These are phyloP conservation scores for Arctium minus DNA, from an alignment of 129 eudicot genomes.

Conservation along the genomic window DNA sequence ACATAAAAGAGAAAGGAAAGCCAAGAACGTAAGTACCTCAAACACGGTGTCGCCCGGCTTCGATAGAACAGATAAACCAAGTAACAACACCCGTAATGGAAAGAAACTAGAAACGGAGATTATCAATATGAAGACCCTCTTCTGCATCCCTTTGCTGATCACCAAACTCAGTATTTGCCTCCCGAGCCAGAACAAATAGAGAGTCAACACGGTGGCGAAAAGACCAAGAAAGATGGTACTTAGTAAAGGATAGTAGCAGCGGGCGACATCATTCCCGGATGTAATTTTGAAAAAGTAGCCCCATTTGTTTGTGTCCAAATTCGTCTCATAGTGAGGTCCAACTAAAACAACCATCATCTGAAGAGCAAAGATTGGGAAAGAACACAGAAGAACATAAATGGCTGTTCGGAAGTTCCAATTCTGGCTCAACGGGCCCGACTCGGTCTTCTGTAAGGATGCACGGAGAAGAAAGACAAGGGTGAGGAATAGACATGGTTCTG, in stretches of 20 bases:
- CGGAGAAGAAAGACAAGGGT: slow-evolving; percentile 76
- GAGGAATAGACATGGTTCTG: slow-evolving; percentile 89
- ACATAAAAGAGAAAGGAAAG: slow-evolving; percentile 69
- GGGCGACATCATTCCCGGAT: slow-evolving; percentile 28
- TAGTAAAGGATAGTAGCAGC: slow-evolving; percentile 80
- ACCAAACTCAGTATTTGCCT: slow-evolving; percentile 64
- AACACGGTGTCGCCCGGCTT: slow-evolving; percentile 50
- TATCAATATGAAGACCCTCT: slow-evolving; percentile 64
- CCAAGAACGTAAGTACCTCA: slow-evolving; percentile 65
- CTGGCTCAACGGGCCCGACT: slow-evolving; percentile 57
- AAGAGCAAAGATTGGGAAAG: slow-evolving; percentile 61
- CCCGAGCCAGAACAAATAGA: slow-evolving; percentile 74
- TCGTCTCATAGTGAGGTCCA: slow-evolving; percentile 47
- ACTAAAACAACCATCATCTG: slow-evolving; percentile 56
- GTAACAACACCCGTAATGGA: slow-evolving; percentile 64
- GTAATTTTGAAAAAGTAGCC: slow-evolving; percentile 48
- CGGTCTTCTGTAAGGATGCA: slow-evolving; percentile 70
- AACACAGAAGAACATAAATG: slow-evolving; percentile 56
- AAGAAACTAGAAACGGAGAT: slow-evolving; percentile 57
- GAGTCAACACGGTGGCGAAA: slow-evolving; percentile 46
- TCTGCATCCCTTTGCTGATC: slow-evolving; percentile 80
- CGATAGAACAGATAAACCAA: slow-evolving; percentile 69
- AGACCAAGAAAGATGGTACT: slow-evolving; percentile 82
- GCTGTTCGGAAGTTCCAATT: slow-evolving; percentile 78
- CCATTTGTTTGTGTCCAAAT: slow-evolving; percentile 21